Evolutionary conservation across 345 rosid genomes (phyloP).

Genomic region (Geranium rotundifolium): DNA sequence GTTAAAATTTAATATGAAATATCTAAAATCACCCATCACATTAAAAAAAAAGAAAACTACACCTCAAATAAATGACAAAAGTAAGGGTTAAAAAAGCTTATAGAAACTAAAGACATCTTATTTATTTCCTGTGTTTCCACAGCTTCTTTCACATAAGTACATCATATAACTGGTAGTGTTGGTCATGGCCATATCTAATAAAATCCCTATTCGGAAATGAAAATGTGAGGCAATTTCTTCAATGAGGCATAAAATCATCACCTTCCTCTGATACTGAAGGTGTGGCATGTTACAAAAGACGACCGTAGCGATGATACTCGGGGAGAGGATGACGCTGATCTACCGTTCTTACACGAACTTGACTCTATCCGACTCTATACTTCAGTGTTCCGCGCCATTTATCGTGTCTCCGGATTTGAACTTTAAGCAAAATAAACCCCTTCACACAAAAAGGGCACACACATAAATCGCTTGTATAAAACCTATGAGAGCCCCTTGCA

Average conservation of each 20-base stretch:
- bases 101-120: too few relatives aligned
- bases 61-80: too few relatives aligned
- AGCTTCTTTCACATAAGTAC: neutral
- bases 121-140: too few relatives aligned
- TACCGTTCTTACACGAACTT: slow-evolving; percentile 23
- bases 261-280: slow-evolving; percentile 38
- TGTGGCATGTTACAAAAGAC: slow-evolving; percentile 38
- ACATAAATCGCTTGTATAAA: neutral
- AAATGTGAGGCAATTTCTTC: slow-evolving; percentile 6
- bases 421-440: neutral
- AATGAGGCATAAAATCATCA: slow-evolving; percentile 18
- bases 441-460: neutral
- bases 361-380: slow-evolving; percentile 22
- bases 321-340: neutral
- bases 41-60: too few relatives aligned
- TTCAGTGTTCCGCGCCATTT: neutral
- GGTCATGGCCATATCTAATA: slow-evolving; percentile 17
- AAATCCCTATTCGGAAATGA: slow-evolving; percentile 10
- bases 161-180: neutral
- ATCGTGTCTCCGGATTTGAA: neutral
- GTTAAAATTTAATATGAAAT: too few relatives aligned
- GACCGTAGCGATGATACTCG: slow-evolving; percentile 14
- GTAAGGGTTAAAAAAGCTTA: too few relatives aligned
- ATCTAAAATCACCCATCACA: too few relatives aligned
- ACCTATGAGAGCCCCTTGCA: too few relatives aligned